These are phyloP conservation scores for Postia placenta DNA, from an alignment of 768 basidiomycete species.

Conservation along the genomic window DNA sequence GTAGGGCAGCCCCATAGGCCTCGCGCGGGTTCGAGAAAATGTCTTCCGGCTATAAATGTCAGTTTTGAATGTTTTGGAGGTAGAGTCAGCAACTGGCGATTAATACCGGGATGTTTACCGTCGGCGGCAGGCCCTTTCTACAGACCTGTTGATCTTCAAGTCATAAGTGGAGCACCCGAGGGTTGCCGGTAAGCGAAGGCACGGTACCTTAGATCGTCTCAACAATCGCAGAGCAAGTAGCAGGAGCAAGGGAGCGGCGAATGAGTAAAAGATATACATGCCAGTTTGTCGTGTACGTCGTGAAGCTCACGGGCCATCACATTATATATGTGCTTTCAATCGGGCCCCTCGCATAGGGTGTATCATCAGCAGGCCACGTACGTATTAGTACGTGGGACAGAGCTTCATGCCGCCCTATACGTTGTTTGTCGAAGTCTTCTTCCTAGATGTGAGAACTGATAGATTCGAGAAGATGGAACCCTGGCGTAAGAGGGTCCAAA, in stretches of 20 bases:
- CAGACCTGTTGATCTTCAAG: slow-evolving; percentile 5
- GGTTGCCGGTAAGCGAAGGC: not conserved
- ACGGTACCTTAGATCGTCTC: slow-evolving; percentile 6
- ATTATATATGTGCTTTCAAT: no score
- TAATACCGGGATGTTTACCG: slow-evolving; percentile 13
- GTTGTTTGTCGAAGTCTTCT: no score
- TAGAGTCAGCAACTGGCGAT: not conserved
- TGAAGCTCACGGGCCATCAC: no score
- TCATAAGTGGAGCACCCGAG: not conserved
- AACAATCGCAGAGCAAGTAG: slow-evolving; percentile 2
- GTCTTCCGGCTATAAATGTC: slow-evolving; percentile 15
- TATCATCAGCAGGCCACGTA: no score
- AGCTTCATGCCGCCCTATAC: no score
- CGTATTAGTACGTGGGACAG: no score
- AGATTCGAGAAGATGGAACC: no score
- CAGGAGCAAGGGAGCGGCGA: slow-evolving; percentile 3
- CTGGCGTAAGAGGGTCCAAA: no score
- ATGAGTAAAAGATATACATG: slow-evolving; percentile 13
- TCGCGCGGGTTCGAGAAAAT: slow-evolving; percentile 25
- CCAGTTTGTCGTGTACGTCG: not conserved
- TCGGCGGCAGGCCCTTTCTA: slow-evolving; percentile 13
- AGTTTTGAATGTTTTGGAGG: not conserved
- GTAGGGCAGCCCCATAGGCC: slow-evolving; percentile 26
- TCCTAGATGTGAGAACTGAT: no score
- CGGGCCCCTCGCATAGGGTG: no score